Evolutionary conservation across 2,329 filamentous ascomycete species (phyloP), one percentile per base, ranked within the genome.

Genomic region (Microcyclosporella mali): DNA sequence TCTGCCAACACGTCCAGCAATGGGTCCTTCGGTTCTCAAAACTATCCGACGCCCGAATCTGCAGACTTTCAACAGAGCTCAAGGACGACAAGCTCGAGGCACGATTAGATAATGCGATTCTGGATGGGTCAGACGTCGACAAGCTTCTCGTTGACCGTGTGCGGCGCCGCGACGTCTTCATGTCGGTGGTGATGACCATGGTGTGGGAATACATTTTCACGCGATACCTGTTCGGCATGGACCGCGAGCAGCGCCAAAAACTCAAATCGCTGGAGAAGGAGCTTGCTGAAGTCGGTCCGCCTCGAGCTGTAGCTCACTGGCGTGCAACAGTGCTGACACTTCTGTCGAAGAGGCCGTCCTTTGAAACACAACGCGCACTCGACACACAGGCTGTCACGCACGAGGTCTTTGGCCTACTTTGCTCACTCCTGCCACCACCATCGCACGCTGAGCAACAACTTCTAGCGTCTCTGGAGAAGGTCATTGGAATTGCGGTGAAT

Each of bases 141-240:
- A 72, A 74, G 45, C 92, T 94, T 60, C 81, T 98, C 37, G 78
- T 78, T 53, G 90, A 98, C 64, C 85, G 94, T 30, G 84, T 95
- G 41, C 82, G 79, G 59, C 83, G 92, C 48, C 82, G 90, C 47
- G 90, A 97, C 64, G 82, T 97, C 45, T 95, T 98, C 74, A 95
- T 97, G 88, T 92, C 88, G 29, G 88, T 98, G 66, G 87, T 90
- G 43, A 97, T 97, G 89, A 92, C 85, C 49, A 95, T 98, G 88
- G 82, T 98, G 39, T 98, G 89, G 89, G 92, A 98, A 66, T 95
- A 94, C 61, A 83, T 98, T 62, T 98, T 98, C 63, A 95, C 90
- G 7, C 82, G 92, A 51, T 98, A 98, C 65, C 81, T 98, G 18
- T 98, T 98, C 64, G 92, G 92, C 57, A 95, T 98, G 88, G 92